Percentiles rank a stretch among this genome's conserved stretches.
Conservation (phyloP, 2,329 filamentous ascomycete species). For the Epichloe aotearoae region DNA sequence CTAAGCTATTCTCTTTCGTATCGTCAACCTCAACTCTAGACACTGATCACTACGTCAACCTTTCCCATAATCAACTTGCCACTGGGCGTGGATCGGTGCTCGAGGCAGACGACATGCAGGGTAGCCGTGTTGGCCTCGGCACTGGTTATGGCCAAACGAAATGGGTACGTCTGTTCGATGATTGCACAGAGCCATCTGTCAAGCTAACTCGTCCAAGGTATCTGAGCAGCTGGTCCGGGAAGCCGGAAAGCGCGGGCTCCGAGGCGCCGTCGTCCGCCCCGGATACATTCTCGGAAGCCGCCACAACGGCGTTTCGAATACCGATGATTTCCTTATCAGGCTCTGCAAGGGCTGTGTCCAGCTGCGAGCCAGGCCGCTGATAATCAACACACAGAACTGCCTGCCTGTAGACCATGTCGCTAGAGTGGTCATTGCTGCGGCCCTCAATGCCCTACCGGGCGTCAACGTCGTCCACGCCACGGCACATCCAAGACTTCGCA, state of each 20-base stretch:
- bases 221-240: constrained; percentile 56
- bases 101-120: constrained; percentile 67
- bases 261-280: constrained; percentile 63
- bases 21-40: constrained; percentile 70
- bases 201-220: constrained; percentile 16
- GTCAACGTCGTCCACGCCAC: constrained; percentile 64
- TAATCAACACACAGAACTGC: constrained; percentile 78
- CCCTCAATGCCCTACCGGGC: constrained; percentile 45
- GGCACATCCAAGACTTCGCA: constrained; percentile 37
- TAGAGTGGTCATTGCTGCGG: constrained; percentile 60
- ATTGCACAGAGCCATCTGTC: too few species aligned
- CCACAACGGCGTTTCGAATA: constrained; percentile 56
- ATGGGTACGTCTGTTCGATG: constrained; percentile 39
- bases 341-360: constrained; percentile 83
- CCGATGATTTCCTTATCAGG: constrained; percentile 82
- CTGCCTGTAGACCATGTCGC: constrained; percentile 79
- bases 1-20: constrained; percentile 68
- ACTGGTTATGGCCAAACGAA: constrained; percentile 90
- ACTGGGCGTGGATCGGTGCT: constrained; percentile 47
- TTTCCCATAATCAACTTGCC: constrained; percentile 40
- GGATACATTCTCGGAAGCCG: constrained; percentile 75
- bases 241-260: constrained; percentile 64
- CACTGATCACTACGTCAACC: constrained; percentile 63
- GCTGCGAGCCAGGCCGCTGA: constrained; percentile 56
- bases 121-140: constrained; percentile 61